Evolutionary conservation across 352 stramenopile species (phyloP).

Genomic region (Pythium aphanidermatum): DNA sequence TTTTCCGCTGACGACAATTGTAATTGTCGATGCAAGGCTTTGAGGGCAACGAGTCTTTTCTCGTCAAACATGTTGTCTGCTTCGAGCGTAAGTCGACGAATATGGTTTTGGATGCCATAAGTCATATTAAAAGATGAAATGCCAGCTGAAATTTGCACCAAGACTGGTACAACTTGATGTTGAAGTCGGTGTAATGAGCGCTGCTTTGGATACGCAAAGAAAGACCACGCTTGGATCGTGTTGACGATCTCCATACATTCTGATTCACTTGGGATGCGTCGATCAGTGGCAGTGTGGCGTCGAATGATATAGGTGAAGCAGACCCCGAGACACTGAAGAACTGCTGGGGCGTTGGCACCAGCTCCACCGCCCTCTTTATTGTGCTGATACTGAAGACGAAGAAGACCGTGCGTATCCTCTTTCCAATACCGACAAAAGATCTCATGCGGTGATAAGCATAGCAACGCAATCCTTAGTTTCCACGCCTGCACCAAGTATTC

Average conservation of each 20-base stretch:
- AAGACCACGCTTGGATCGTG: conserved; percentile 70
- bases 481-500: conserved; percentile 35
- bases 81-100: conserved; percentile 52
- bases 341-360: conserved; percentile 9
- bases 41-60: conserved; percentile 64
- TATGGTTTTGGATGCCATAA: conserved; percentile 60
- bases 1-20: conserved; percentile 2
- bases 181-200: conserved; percentile 30
- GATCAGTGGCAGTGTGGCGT: conserved; percentile 37
- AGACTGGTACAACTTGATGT: conserved; percentile 28
- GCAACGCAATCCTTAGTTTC: conserved; percentile 40
- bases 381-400: conserved; percentile 59
- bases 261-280: conserved; percentile 32
- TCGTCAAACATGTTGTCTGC: conserved; percentile 59
- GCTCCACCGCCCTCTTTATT: conserved; percentile 41
- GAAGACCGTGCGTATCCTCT: conserved; percentile 46
- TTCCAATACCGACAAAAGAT: conserved; percentile 73
- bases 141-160: conserved; percentile 43
- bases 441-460: conserved; percentile 46
- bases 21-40: conserved; percentile 29
- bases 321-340: conserved; percentile 22
- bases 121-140: conserved; percentile 70
- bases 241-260: conserved; percentile 84
- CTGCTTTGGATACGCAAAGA: conserved; percentile 50
- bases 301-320: conserved; percentile 36